phyloP scores from a whole-genome alignment of 2,329 filamentous ascomycete genomes.

The Aspergillus arachidicola region DNA sequence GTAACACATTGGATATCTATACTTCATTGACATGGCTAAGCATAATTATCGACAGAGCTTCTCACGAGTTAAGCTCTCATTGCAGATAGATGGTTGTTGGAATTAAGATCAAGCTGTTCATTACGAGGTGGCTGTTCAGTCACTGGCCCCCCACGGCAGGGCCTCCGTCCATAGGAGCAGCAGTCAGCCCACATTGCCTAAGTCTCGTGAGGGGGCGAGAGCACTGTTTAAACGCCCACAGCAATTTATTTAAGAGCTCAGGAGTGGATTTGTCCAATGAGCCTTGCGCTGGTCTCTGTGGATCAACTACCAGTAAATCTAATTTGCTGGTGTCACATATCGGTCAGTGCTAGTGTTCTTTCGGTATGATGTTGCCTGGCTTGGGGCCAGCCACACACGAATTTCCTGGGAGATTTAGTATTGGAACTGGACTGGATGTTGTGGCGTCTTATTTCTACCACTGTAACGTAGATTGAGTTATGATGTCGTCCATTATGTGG shows the following conservation, averaged over 20 bases:
- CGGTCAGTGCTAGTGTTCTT: neutral
- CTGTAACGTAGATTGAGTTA: neutral
- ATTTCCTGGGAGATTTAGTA: neutral
- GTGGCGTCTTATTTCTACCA: neutral
- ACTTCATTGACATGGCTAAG: neutral
- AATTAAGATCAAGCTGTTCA: neutral
- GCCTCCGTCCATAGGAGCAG: neutral
- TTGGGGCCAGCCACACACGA: neutral
- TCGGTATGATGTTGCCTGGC: constrained; percentile 1
- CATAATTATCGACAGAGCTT: neutral
- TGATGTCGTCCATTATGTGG: neutral
- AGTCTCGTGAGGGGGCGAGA: neutral
- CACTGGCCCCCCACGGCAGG: neutral
- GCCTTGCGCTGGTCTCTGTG: neutral
- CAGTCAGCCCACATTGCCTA: neutral
- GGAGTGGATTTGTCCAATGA: neutral
- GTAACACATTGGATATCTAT: neutral
- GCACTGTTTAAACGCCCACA: neutral
- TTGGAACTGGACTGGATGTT: too few relatives aligned
- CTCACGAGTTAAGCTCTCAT: neutral
- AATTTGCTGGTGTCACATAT: neutral
- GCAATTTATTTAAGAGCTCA: neutral
- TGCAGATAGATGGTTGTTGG: neutral
- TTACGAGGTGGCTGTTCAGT: neutral
- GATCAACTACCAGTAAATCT: neutral